phyloP scores from a whole-genome alignment of 306 rosid genomes.

The Coriaria nepalensis region DNA sequence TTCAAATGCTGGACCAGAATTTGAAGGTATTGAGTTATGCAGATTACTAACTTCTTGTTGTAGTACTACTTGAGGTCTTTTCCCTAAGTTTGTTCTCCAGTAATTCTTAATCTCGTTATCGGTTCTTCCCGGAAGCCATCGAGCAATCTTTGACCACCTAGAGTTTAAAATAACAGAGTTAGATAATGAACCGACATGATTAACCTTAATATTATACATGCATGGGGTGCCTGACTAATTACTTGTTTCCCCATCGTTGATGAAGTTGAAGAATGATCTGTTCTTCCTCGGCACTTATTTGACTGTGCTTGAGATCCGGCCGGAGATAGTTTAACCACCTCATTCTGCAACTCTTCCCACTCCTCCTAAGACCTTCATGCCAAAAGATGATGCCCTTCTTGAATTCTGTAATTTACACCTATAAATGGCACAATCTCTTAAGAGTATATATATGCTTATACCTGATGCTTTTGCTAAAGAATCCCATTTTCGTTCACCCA shows the following conservation, averaged over 20 bases:
- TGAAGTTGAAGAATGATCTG: constrained; percentile 49
- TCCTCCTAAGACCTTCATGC: constrained; percentile 45
- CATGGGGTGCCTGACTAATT: no score
- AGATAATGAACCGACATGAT: no score
- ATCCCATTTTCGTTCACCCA: constrained; percentile 61
- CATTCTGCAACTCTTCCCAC: constrained; percentile 81
- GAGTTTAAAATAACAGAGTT: no score
- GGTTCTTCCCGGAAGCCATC: constrained; percentile 49
- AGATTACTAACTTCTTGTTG: constrained; percentile 20
- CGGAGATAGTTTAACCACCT: constrained; percentile 75
- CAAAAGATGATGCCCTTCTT: not conserved
- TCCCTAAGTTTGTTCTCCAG: constrained; percentile 49
- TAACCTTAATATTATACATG: no score
- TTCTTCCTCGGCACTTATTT: constrained; percentile 37
- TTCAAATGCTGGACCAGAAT: not conserved
- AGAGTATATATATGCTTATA: constrained; percentile 6
- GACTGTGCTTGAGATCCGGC: constrained; percentile 54
- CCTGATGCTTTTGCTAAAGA: constrained; percentile 60
- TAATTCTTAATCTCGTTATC: constrained; percentile 74
- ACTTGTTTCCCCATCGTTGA: constrained; percentile 66
- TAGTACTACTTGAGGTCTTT: constrained; percentile 22
- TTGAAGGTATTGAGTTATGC: no score
- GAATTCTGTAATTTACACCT: not conserved
- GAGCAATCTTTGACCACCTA: constrained; percentile 75
- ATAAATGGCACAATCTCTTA: not conserved